Base-by-base conservation (phyloP, 169 alveolate species). In the Hepatocystis sp. region DNA sequence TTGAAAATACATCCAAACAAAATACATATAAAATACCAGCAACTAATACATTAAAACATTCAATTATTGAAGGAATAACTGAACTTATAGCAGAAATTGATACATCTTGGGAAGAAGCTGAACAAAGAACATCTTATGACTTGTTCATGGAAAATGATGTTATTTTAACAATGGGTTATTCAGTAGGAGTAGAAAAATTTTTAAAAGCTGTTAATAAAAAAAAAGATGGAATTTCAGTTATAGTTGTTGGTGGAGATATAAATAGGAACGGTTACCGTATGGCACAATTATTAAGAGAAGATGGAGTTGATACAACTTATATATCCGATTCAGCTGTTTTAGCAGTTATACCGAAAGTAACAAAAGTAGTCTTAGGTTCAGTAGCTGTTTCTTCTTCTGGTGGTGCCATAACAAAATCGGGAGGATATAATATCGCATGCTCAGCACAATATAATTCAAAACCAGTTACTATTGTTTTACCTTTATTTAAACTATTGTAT, bases 311-410 rank as follows among this genome's bases (percentile, higher is more conserved):
- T 61, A 71, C 86, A 42, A 71, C 86, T 23, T 71, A 71, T 64
- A 71, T 71, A 40, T 27, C 86, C 13, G 86, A 71, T 21, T 56
- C 86, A 17, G 86, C 86, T 23, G 71, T 71, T 34, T 71, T 42
- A 56, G 86, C 86, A n/a, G 86, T 71, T 28, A 71, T 71, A 56
- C 86, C 86, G 27, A 71, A 36, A 51, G 71, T 71, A 17, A 71
- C 76, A 40, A 71, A 71, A 40, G 86, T 71, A 28, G 67, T 71
- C 58, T 36, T 71, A 17, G 86, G 86, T 1, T 51, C 67, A 21
- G 86, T 71, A 19, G 86, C 86, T 44, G 86, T 71, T 42, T 71
- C 86, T 30, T 71, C 86, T 23, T 71, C 86, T 19, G 86, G 86
- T 21, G 86, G 86, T 3, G 76, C 67, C n/a, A 71, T 71, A 15